Percentiles rank a stretch among this genome's conserved stretches.
phyloP scores from a whole-genome alignment of 805 yeast genomes.

The Grigorovia humatica region DNA sequence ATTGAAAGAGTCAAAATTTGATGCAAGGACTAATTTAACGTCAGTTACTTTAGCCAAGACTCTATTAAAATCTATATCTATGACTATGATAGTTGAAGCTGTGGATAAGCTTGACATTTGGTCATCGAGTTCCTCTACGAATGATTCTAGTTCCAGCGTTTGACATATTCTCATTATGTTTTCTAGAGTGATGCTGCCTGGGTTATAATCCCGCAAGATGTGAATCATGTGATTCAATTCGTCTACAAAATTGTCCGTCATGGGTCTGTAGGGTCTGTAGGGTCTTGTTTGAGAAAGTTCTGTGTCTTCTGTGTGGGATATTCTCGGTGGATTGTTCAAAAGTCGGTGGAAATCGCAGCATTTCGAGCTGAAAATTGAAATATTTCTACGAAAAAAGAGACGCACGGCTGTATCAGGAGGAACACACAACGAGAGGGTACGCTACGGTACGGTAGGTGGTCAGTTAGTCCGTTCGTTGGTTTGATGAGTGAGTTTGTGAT shows the following conservation, averaged over 20 bases:
- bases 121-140: constrained; percentile 23
- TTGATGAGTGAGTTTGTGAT: background rate
- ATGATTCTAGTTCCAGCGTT: constrained; percentile 27
- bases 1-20: constrained; percentile 29
- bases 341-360: no score
- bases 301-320: no score
- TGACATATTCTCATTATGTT: constrained; percentile 28
- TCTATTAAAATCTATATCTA: constrained; percentile 28
- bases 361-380: no score
- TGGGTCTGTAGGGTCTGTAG: background rate
- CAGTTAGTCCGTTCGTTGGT: background rate
- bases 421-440: no score
- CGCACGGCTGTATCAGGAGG: background rate
- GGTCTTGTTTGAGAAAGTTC: no score
- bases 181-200: constrained; percentile 25
- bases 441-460: background rate
- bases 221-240: constrained; percentile 23
- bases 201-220: constrained; percentile 24
- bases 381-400: background rate
- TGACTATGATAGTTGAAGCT: constrained; percentile 29
- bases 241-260: constrained; percentile 11
- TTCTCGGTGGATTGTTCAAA: no score
- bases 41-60: constrained; percentile 20
- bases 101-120: constrained; percentile 25
- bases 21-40: constrained; percentile 29